Conservation (phyloP, 352 stramenopile genomes). For the Aphanomyces invadans region DNA sequence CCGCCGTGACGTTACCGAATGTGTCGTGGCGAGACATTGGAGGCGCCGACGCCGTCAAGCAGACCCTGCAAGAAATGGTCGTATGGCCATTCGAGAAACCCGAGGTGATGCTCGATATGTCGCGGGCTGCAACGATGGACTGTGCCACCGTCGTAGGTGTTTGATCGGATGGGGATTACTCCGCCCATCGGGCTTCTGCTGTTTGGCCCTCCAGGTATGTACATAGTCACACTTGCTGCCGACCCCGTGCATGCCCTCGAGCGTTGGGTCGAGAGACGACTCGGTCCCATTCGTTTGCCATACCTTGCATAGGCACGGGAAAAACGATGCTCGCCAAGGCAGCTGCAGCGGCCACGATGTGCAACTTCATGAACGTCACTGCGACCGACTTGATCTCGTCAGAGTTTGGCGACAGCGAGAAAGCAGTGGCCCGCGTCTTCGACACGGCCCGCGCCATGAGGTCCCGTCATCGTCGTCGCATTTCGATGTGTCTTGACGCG, state of each 20-base stretch:
- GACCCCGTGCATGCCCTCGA: too few species aligned
- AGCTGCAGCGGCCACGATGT: conserved; percentile 61
- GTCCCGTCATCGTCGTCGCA: neutral
- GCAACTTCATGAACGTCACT: conserved; percentile 73
- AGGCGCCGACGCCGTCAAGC: conserved; percentile 58
- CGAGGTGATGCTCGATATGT: conserved; percentile 22
- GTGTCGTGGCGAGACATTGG: conserved; percentile 74
- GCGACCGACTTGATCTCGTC: conserved; percentile 74
- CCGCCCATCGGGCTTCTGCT: conserved; percentile 69
- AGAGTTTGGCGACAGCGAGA: conserved; percentile 80
- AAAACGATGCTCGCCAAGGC: conserved; percentile 85
- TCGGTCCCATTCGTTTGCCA: too few species aligned
- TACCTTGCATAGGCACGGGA: conserved; percentile 43
- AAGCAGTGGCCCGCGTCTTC: conserved; percentile 63
- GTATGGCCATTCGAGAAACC: conserved; percentile 79
- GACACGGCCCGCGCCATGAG: conserved; percentile 56
- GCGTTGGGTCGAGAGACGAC: too few species aligned
- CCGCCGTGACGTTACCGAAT: conserved; percentile 29
- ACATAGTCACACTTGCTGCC: too few species aligned
- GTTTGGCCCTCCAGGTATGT: conserved; percentile 58
- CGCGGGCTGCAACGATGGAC: too few species aligned
- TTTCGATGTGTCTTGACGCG: neutral
- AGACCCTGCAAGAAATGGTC: conserved; percentile 73
- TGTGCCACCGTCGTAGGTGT: conserved; percentile 46
- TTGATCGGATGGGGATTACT: conserved; percentile 70